phyloP scores from a whole-genome alignment of 176 grass and related monocot species.

The Phyllostachys edulis region DNA sequence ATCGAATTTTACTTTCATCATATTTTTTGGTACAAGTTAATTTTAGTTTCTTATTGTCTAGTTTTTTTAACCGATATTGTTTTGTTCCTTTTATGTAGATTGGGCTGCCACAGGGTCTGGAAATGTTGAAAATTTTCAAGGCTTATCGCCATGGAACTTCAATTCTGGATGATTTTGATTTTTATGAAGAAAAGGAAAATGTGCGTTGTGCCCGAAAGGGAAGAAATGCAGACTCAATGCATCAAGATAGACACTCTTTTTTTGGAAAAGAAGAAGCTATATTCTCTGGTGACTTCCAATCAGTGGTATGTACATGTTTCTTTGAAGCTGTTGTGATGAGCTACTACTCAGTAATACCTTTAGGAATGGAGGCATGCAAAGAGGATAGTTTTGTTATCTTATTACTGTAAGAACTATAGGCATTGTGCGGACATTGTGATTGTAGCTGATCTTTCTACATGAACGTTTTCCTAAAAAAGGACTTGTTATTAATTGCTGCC shows the following conservation, averaged over 20 bases:
- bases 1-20: too few species aligned
- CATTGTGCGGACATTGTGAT: background rate
- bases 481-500: background rate
- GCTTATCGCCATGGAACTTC: constrained; percentile 41
- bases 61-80: background rate
- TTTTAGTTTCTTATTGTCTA: too few species aligned
- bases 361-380: background rate
- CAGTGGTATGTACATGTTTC: constrained; percentile 40
- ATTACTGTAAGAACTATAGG: background rate
- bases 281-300: constrained; percentile 26
- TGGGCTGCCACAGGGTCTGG: constrained; percentile 67
- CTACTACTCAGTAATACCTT: background rate
- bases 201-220: constrained; percentile 25
- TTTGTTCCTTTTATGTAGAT: constrained; percentile 47
- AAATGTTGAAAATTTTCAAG: constrained; percentile 78
- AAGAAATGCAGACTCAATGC: constrained; percentile 17
- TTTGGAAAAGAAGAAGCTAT: constrained; percentile 27
- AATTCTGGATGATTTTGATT: constrained; percentile 67
- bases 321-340: background rate
- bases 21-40: too few species aligned
- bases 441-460: background rate
- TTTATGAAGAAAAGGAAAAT: constrained; percentile 58
- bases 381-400: background rate
- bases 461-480: background rate
- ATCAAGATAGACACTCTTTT: constrained; percentile 11